Percentiles rank a stretch among this genome's conserved stretches.
Evolutionary conservation across 192 early-diverging fungal species (phyloP).

Genomic region (Gigaspora rosea): DNA sequence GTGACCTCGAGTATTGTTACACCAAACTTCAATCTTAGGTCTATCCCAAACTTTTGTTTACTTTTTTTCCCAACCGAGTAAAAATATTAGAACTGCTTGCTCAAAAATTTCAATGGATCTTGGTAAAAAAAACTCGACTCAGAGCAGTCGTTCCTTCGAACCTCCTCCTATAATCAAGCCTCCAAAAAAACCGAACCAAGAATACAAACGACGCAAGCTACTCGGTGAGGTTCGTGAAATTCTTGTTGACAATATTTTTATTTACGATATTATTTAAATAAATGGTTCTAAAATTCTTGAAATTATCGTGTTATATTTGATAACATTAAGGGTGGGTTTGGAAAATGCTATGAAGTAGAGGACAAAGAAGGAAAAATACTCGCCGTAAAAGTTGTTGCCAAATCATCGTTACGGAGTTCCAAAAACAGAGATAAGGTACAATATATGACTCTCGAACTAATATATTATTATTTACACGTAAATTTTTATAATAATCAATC

Average conservation of each 20-base stretch:
- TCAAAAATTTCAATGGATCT: neutral
- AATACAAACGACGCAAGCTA: slow-evolving; percentile 1
- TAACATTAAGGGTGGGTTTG: slow-evolving; percentile 75
- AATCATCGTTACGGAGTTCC: slow-evolving; percentile 46
- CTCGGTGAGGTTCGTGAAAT: neutral
- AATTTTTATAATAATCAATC: neutral
- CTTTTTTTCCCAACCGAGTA: neutral
- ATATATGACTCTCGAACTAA: neutral
- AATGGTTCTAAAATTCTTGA: neutral
- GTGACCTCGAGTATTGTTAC: no score
- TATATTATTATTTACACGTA: neutral
- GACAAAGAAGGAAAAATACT: slow-evolving; percentile 49
- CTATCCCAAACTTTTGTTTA: neutral
- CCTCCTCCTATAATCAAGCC: slow-evolving; percentile 1
- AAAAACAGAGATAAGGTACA: slow-evolving; percentile 50
- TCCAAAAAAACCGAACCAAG: neutral
- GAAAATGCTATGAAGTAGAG: slow-evolving; percentile 77
- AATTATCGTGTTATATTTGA: neutral
- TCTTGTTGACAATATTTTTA: neutral
- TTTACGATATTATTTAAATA: neutral
- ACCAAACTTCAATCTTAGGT: no score
- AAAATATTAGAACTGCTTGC: neutral
- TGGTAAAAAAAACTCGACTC: neutral
- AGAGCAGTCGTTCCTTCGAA: neutral
- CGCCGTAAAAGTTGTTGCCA: slow-evolving; percentile 65